These are phyloP conservation scores for Ophiostoma australiae DNA, from an alignment of 2,329 filamentous ascomycete species.

Conservation along the genomic window DNA sequence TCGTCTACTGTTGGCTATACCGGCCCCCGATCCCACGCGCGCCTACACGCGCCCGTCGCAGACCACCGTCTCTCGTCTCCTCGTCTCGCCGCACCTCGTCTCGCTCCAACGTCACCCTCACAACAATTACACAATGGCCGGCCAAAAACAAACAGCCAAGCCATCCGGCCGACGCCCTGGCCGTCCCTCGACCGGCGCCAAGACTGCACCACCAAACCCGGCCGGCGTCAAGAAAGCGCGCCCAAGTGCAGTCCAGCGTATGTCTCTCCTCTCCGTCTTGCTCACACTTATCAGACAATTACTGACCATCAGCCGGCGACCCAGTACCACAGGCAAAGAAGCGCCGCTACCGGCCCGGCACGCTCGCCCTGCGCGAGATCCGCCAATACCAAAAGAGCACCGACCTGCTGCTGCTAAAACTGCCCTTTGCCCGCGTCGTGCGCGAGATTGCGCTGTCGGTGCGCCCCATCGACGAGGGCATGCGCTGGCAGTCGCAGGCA, in stretches of 20 bases:
- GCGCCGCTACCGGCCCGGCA: constrained; percentile 70
- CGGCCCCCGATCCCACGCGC: background rate
- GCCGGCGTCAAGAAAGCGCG: constrained; percentile 16
- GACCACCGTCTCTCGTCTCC: background rate
- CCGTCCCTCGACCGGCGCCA: constrained; percentile 17
- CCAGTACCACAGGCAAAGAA: constrained; percentile 59
- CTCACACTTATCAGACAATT: background rate
- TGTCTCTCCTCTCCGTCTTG: background rate
- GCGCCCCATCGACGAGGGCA: constrained; percentile 59
- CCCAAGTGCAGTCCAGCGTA: constrained; percentile 16
- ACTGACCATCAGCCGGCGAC: constrained; percentile 57
- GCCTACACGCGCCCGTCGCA: background rate
- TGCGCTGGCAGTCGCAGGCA: constrained; percentile 94
- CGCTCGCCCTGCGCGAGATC: constrained; percentile 85
- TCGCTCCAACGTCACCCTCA: background rate
- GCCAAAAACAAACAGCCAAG: constrained; percentile 12
- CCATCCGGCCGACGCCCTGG: constrained; percentile 15
- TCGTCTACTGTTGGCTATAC: background rate
- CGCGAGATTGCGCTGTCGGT: constrained; percentile 68
- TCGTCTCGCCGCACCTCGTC: background rate
- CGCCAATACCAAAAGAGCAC: constrained; percentile 83
- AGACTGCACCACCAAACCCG: background rate
- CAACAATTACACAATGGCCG: constrained; percentile 16
- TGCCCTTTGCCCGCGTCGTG: constrained; percentile 74
- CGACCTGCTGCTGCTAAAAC: constrained; percentile 75